These are phyloP conservation scores for Thalassia testudinum DNA, from an alignment of 116 monocot genomes.

Conservation along the genomic window DNA sequence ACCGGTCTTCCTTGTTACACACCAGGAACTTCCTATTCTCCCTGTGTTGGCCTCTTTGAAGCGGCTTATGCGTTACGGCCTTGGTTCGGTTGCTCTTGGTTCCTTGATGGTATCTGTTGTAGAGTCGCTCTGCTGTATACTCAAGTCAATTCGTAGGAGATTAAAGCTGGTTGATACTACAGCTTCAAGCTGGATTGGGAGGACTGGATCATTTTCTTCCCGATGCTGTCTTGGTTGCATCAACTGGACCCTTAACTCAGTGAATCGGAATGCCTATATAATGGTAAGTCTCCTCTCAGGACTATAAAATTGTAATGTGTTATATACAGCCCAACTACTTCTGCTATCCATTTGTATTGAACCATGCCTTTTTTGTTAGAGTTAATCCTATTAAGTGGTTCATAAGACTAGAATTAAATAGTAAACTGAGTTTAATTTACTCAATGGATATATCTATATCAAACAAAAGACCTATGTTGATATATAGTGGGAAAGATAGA, in stretches of 20 bases:
- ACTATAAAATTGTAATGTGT: too few species aligned
- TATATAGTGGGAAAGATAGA: too few species aligned
- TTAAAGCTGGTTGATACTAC: conserved; percentile 45
- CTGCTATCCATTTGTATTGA: too few species aligned
- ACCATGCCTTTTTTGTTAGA: too few species aligned
- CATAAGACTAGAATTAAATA: too few species aligned
- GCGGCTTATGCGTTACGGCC: conserved; percentile 72
- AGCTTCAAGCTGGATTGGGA: conserved; percentile 40
- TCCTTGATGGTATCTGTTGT: conserved; percentile 70
- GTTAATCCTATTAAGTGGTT: too few species aligned
- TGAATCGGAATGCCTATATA: conserved; percentile 93
- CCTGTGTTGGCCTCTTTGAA: conserved; percentile 85
- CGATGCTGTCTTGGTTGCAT: conserved; percentile 70
- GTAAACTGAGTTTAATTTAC: too few species aligned
- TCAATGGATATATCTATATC: too few species aligned
- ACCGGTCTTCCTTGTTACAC: too few species aligned
- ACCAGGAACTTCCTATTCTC: conserved; percentile 72
- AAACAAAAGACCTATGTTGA: too few species aligned
- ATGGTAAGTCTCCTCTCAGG: conserved; percentile 77
- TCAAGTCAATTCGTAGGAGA: conserved; percentile 71
- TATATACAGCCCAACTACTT: too few species aligned
- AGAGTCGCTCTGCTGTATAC: conserved; percentile 70
- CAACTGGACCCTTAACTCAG: conserved; percentile 76
- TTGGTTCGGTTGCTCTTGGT: conserved; percentile 92
- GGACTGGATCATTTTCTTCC: conserved; percentile 43